Conservation (phyloP, 495 filamentous ascomycete genomes). For the Hypomontagnella submonticulosa region DNA sequence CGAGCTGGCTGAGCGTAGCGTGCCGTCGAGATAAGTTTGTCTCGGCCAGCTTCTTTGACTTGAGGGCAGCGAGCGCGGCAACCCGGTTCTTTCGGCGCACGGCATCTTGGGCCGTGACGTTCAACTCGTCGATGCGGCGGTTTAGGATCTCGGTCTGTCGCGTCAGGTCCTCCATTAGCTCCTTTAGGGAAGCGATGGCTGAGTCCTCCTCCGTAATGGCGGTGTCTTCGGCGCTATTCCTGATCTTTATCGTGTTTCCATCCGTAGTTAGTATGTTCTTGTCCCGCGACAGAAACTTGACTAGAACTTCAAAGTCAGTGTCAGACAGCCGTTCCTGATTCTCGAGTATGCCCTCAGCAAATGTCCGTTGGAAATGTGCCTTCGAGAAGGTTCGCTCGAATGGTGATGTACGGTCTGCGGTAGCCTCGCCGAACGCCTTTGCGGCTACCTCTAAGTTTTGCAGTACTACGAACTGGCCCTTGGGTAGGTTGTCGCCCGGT, state of each 20-base stretch:
- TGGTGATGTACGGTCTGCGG: conserved; percentile 58
- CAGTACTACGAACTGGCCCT: conserved; percentile 67
- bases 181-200: conserved; percentile 81
- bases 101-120: conserved; percentile 71
- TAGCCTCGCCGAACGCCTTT: conserved; percentile 59
- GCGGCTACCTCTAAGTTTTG: conserved; percentile 65
- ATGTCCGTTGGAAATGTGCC: conserved; percentile 69
- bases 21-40: conserved; percentile 73
- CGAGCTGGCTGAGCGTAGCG: conserved; percentile 79
- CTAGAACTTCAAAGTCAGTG: conserved; percentile 72
- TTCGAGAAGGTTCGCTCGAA: conserved; percentile 76
- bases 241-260: conserved; percentile 80
- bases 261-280: conserved; percentile 71
- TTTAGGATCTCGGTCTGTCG: conserved; percentile 65
- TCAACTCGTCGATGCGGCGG: conserved; percentile 67
- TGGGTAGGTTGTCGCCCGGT: conserved; percentile 60
- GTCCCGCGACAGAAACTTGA: conserved; percentile 80
- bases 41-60: conserved; percentile 83
- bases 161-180: conserved; percentile 69
- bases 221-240: conserved; percentile 52
- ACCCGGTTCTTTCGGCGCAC: conserved; percentile 76
- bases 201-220: conserved; percentile 78
- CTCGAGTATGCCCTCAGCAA: conserved; percentile 63
- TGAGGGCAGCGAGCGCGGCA: conserved; percentile 79
- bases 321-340: conserved; percentile 65